Base-by-base conservation (phyloP, 2,329 filamentous ascomycete genomes). In the Sordariomycetes sp. region DNA sequence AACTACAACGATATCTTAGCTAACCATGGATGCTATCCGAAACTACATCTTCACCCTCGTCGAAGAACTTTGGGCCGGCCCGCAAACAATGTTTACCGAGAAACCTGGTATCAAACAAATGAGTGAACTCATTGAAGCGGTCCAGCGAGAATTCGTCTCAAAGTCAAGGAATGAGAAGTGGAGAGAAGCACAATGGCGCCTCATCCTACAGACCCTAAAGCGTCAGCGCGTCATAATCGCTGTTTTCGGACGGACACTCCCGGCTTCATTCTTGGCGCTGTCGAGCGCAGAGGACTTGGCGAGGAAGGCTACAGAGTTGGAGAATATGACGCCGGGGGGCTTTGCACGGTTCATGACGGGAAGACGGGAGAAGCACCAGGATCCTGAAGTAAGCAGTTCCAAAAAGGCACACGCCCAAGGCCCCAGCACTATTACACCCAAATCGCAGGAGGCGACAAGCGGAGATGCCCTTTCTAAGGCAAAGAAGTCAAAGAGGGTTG, bases 91-190 rank as follows among this genome's bases (percentile, higher is more conserved):
- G 20, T 2, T 10, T 2, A 2, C 22, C 4, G 45, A 50, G 20
- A 20, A 8, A 24, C 20, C n/a, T 24, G 24, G 45, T 50, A 20
- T 10, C 20, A 20, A 2, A 22, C 45, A 50, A 20, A 20, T 50
- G 52, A 17, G 65, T 12, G 68, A 69, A 10, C 78, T 87, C 53
- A 70, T 75, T 15, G 71, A 71, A 1, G 82, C 92, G 57, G 76
- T 80, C 2, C 77, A 84, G 45, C 86, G 84, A 1, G 86, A 91
- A 62, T 85, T 85, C 0, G 89, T 90, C 61, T 84, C 87, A 62
- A 76, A 81, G 61, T 32, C 28, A 32, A 15, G 28, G 22, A 24
- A 32, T 53, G 52, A 53, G n/a, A 54, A 48, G 10, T 50, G 22
- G n/a, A 20, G 10, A 10, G 17, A 12, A 12, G 22, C n/a, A 20